Evolutionary conservation across 345 rosid genomes (phyloP).

Genomic region (Populus pruinosa): DNA sequence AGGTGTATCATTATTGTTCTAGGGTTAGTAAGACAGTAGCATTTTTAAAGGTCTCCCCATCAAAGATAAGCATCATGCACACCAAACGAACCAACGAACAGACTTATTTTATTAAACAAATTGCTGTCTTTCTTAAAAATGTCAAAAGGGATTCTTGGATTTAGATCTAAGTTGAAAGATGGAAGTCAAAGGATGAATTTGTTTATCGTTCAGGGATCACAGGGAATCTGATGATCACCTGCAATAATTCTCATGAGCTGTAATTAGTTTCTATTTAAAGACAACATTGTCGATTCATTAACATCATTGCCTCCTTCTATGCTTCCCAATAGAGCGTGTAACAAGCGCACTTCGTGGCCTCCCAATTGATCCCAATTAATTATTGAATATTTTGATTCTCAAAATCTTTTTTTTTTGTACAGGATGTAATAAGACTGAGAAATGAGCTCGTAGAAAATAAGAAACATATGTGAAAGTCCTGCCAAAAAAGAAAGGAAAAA

Average conservation of each 20-base stretch:
- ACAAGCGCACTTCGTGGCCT: slow-evolving; percentile 6
- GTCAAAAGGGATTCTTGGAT: slow-evolving; percentile 44
- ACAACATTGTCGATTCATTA: slow-evolving; percentile 18
- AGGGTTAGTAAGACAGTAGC: background rate
- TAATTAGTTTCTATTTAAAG: slow-evolving; percentile 7
- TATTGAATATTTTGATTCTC: background rate
- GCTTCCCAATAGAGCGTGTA: slow-evolving; percentile 7
- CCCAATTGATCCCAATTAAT: background rate
- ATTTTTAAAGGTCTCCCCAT: background rate
- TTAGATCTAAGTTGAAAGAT: slow-evolving; percentile 35
- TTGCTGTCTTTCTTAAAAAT: slow-evolving; percentile 3
- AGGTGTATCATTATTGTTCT: background rate
- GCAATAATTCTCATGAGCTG: slow-evolving; percentile 12
- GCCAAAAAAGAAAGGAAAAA: too few species aligned
- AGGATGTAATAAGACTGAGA: background rate
- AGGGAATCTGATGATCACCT: slow-evolving; percentile 30
- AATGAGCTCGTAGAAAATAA: background rate
- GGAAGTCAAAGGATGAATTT: slow-evolving; percentile 27
- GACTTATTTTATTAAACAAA: background rate
- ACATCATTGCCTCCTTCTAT: slow-evolving; percentile 17
- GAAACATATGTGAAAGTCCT: background rate
- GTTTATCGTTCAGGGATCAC: slow-evolving; percentile 15
- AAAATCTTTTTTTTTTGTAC: background rate
- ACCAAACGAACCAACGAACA: background rate
- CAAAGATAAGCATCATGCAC: background rate